Percentiles rank a stretch among this genome's conserved stretches.
phyloP scores from a whole-genome alignment of 1,139 yeast genomes.

The Lodderomyces orthopsilosis region DNA sequence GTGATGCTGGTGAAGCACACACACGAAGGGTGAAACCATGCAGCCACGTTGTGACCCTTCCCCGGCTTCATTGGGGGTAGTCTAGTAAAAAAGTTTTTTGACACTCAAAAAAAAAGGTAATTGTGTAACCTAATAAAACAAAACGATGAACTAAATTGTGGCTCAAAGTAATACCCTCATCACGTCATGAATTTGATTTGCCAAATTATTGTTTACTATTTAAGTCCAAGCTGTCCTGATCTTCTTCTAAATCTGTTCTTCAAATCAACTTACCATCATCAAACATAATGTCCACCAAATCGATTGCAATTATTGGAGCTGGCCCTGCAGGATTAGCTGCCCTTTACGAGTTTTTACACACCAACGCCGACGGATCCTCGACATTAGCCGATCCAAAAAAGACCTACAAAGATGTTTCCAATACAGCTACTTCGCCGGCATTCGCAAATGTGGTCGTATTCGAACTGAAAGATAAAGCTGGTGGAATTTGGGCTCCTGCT shows the following conservation, averaged over 20 bases:
- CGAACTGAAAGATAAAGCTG: conserved; percentile 32
- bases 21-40: no score
- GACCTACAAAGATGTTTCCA: neutral
- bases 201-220: no score
- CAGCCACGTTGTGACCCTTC: no score
- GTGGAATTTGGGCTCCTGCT: conserved; percentile 36
- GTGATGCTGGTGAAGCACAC: no score
- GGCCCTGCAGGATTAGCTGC: conserved; percentile 41
- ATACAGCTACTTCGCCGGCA: conserved; percentile 17
- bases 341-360: conserved; percentile 34
- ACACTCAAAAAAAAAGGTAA: no score
- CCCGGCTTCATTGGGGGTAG: no score
- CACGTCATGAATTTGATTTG: neutral
- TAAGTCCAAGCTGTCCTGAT: no score
- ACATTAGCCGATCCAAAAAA: conserved; percentile 22
- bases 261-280: neutral
- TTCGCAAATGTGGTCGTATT: conserved; percentile 31
- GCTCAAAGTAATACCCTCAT: neutral
- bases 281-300: conserved; percentile 13
- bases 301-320: conserved; percentile 35
- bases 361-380: conserved; percentile 29
- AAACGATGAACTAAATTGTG: neutral
- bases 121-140: neutral
- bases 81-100: no score
- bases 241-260: no score